These are phyloP conservation scores for Cladosporium sphaerospermum DNA, from an alignment of 2,329 filamentous ascomycete species.

Conservation along the genomic window DNA sequence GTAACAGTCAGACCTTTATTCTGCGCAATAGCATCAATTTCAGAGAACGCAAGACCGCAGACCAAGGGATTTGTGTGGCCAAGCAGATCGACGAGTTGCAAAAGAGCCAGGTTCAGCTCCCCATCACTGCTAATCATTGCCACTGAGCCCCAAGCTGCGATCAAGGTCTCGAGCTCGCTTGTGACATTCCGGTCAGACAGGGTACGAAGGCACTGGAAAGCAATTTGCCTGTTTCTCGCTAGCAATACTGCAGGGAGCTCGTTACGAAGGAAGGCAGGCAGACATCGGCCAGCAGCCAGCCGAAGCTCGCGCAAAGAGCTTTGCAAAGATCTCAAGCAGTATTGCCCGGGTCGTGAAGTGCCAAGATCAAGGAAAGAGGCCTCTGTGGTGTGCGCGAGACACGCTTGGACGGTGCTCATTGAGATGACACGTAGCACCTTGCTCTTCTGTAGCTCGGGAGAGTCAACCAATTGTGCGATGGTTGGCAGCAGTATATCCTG, in stretches of 20 bases:
- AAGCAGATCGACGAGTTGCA: slow-evolving; percentile 79
- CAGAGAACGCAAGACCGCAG: slow-evolving; percentile 74
- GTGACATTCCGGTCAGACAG: slow-evolving; percentile 64
- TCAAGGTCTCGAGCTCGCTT: slow-evolving; percentile 72
- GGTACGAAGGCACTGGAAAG: slow-evolving; percentile 63
- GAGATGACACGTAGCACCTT: slow-evolving; percentile 61
- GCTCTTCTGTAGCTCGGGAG: slow-evolving; percentile 41
- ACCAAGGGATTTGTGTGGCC: slow-evolving; percentile 76
- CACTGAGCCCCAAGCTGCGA: slow-evolving; percentile 80
- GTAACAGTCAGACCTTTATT: slow-evolving; percentile 51
- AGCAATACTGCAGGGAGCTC: slow-evolving; percentile 43
- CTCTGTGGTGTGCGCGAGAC: slow-evolving; percentile 61
- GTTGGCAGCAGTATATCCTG: slow-evolving; percentile 8
- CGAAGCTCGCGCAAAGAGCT: slow-evolving; percentile 82
- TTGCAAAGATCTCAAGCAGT: slow-evolving; percentile 72
- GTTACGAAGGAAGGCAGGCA: slow-evolving; percentile 55
- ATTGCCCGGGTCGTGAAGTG: slow-evolving; percentile 64
- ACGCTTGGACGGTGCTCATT: slow-evolving; percentile 63
- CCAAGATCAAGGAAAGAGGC: slow-evolving; percentile 59
- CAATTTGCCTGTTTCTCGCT: slow-evolving; percentile 60
- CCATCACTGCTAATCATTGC: slow-evolving; percentile 70
- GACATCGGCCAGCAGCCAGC: slow-evolving; percentile 62
- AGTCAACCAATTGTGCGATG: slow-evolving; percentile 28
- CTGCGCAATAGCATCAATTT: slow-evolving; percentile 68
- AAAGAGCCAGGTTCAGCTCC: slow-evolving; percentile 77